Evolutionary conservation across 1,284 basidiomycete species (phyloP), one percentile per base, ranked within the genome.

Genomic region (Phellinidium pouzarii): DNA sequence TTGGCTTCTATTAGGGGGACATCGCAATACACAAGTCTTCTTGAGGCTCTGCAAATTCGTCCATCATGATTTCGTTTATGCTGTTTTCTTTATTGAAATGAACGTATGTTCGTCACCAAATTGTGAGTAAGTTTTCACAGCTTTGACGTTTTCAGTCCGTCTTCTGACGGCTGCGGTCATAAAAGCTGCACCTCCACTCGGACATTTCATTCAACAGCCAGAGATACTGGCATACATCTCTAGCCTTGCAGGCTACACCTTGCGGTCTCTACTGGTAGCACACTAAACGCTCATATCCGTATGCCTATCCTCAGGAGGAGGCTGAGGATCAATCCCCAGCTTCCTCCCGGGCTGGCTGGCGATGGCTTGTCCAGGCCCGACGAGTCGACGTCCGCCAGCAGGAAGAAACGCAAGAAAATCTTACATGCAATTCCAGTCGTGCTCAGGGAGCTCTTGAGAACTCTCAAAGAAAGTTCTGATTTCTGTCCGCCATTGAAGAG

Each of bases 321-420:
- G 37, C 37, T 40, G 37, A 40, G n/a, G 37, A 20, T 8, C 37
- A 3, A 7, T 17, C 37, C 19, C 19, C 37, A 17, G 37, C 19
- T 17, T 40, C 37, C 14, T 20, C 37, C 37, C 19, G 8, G 37
- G n/a, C 7, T 17, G 12, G 14, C 12, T 17, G 7, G 19, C 19
- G 37, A n/a, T 40, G 37, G n/a, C 37, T 40, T 20, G n/a, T 40
- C 37, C 37, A 8, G 7, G 7, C 37, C 37, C 3, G 37, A 40
- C 37, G 37, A 40, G 37, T 20, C 14, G n/a, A 7, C 37, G n/a
- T 40, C 37, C 14, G 37, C 19, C n/a, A 20, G n/a, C 37, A n/a
- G 37, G 37, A 40, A 17, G 37, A 46, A 46, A 34, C 22, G 34
- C 17, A 46, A 46, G 27, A 20, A 46, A 27, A 34, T 46, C 27